Conservation (phyloP, 1,284 basidiomycete species). For the Apiotrichum siamense region DNA sequence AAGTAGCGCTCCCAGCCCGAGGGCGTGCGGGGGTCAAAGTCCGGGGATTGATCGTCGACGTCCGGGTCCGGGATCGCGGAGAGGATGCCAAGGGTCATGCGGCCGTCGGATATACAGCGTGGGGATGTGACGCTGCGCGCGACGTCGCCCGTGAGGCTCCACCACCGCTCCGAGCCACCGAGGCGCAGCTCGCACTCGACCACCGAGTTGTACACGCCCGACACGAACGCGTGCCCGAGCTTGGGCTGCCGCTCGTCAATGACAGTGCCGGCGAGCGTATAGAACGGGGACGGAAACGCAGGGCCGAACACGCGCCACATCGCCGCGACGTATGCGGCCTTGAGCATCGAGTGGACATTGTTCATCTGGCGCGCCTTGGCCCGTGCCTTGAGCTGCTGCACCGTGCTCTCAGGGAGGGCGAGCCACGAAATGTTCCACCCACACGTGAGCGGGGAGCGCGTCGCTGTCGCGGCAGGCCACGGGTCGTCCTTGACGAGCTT, state of each 20-base stretch:
- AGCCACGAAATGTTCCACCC: slow-evolving; percentile 14
- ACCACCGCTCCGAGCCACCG: slow-evolving; percentile 21
- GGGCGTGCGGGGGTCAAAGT: slow-evolving; percentile 19
- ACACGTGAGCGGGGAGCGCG: slow-evolving; percentile 6
- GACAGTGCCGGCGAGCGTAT: background rate
- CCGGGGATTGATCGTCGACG: background rate
- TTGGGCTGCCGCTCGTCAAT: slow-evolving; percentile 20
- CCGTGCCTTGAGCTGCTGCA: slow-evolving; percentile 18
- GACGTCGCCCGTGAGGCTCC: slow-evolving; percentile 13
- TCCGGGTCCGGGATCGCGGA: slow-evolving; percentile 27
- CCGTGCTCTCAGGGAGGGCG: slow-evolving; percentile 11
- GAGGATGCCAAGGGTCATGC: slow-evolving; percentile 28
- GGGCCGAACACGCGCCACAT: slow-evolving; percentile 18
- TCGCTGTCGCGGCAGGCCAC: slow-evolving; percentile 24
- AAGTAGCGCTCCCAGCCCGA: slow-evolving; percentile 38
- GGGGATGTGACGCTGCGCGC: background rate
- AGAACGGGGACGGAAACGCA: background rate
- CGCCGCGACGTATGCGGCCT: slow-evolving; percentile 23
- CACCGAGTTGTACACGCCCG: slow-evolving; percentile 28
- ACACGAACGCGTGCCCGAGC: slow-evolving; percentile 22
- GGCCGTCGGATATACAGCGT: slow-evolving; percentile 9
- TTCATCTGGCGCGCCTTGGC: slow-evolving; percentile 20
- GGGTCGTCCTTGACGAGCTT: slow-evolving; percentile 14
- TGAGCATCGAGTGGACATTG: slow-evolving; percentile 32
- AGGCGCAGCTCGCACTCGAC: slow-evolving; percentile 13